Evolutionary conservation across 1,284 basidiomycete genomes (phyloP), one percentile per base, ranked within the genome.

Genomic region (Apiotrichum brassicae): DNA sequence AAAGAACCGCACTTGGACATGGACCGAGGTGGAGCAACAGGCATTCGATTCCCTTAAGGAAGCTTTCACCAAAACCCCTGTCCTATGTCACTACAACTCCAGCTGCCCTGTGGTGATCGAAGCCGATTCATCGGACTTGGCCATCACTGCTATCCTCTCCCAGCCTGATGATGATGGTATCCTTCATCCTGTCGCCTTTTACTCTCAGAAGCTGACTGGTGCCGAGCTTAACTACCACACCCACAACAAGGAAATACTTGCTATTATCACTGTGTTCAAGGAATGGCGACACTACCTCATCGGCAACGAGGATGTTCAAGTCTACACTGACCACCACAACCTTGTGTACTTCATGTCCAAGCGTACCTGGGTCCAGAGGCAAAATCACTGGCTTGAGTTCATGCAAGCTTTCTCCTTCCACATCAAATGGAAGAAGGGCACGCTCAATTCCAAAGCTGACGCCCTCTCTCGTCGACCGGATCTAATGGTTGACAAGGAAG

Each of bases 161-260:
- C 49, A 54, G 23, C 55, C 13, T n/a, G 1, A 54, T 65, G 52
- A 58, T 22, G 61, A 60, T 6, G 35, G 51, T n/a, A 9, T 11
- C 14, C 64, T 65, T 43, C 66, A 73, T 32, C 74, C 74, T 6
- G 54, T 76, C 2, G 68, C 62, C 0, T 75, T 72, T 57, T 56
- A 67, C 22, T 75, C 72, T 6, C 54, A 61, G 3, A 64, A 59
- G 14, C 53, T 76, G 35, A 45, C 20, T 4, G 38, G 62, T 1
- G 55, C 70, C 0, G 71, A 78, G 61, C 45, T 59, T 5, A 79
- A 78, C 56, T 80, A 79, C 58, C 64, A 74, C 20, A 75, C 77
- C 30, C 72, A 78, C 16, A 75, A 82, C 56, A 66, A 73, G 47
- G 78, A 81, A 64, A 48, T 81, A 34, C 54, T 79, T 0, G 74